Evolutionary conservation across 768 basidiomycete species (phyloP).

Genomic region (Mycena belliarum): DNA sequence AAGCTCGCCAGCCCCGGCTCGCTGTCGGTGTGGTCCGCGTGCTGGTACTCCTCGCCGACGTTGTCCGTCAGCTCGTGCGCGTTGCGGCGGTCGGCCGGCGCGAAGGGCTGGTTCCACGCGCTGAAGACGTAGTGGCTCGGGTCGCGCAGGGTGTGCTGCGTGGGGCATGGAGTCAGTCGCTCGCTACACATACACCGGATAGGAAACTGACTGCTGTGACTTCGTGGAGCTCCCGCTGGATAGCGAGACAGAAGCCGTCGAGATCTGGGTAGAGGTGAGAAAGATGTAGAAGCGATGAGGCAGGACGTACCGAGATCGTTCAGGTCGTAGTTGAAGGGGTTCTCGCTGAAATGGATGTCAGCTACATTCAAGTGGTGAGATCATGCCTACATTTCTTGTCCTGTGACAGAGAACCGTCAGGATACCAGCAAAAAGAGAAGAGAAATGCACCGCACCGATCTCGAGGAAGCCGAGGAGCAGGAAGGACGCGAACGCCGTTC

Average conservation of each 20-base stretch:
- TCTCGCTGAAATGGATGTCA: slow-evolving; percentile 44
- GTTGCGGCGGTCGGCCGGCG: slow-evolving; percentile 59
- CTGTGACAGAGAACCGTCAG: neutral
- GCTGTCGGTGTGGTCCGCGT: slow-evolving; percentile 28
- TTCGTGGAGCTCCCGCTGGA: slow-evolving; percentile 70
- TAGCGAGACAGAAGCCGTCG: slow-evolving; percentile 65
- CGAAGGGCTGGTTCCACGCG: slow-evolving; percentile 67
- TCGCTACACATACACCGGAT: too few relatives aligned
- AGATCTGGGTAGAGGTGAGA: slow-evolving; percentile 43
- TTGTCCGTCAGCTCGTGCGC: slow-evolving; percentile 52
- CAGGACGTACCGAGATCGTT: slow-evolving; percentile 58
- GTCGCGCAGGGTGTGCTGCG: slow-evolving; percentile 54
- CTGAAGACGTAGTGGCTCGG: slow-evolving; percentile 57
- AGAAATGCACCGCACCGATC: slow-evolving; percentile 39
- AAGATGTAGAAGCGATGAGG: neutral
- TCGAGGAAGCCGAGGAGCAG: slow-evolving; percentile 67
- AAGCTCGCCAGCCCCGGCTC: slow-evolving; percentile 37
- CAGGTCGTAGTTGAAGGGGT: slow-evolving; percentile 67
- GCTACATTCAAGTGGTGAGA: neutral
- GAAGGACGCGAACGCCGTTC: slow-evolving; percentile 64
- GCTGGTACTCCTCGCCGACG: slow-evolving; percentile 38
- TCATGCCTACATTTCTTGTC: slow-evolving; percentile 53
- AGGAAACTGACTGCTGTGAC: slow-evolving; percentile 71
- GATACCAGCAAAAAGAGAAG: too few relatives aligned
- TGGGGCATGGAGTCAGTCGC: too few relatives aligned